Evolutionary conservation across 2,329 filamentous ascomycete species (phyloP), one percentile per base, ranked within the genome.

Genomic region (Aspergillus glaucus): DNA sequence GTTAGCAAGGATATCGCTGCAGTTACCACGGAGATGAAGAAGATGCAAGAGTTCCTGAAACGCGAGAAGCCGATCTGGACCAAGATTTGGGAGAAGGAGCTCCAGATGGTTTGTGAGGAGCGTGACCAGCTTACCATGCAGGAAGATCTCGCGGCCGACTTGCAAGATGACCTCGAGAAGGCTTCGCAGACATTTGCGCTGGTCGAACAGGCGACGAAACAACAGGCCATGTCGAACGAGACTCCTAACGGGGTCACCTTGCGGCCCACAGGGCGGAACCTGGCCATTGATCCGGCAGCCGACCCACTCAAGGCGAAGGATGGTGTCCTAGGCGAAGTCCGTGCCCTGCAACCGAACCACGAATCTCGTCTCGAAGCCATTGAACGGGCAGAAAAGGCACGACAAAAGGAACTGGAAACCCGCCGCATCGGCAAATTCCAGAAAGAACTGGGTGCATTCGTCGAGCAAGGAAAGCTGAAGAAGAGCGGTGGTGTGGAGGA

Each of bases 71-170:
- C 93, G 0, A 78, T 96, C 50, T 98, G 93, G 92, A 96, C 90
- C 47, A 96, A 96, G 80, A 95, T 97, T 55, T 98, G 93, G 93
- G 92, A 97, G 79, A 91, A 94, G 71, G 91, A 97, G 68, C 77
- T 98, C 42, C 89, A 97, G 68, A 85, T 92, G 46, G 92, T 98
- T 2, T 97, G 93, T 72, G 90, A 95, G 66, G 93, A 96, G 63
- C 84, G 91, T 57, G 92, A 97, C 64, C 85, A 96, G 69, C 81
- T 98, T 58, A 93, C 90, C 44, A 87, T 97, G 77, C 92, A 95
- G 76, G 93, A 98, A 73, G 93, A 97, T 60, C 80, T 98, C 54
- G 86, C 92, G 55, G 83, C 91, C 41, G 93, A 98, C 73, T 73
- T 98, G 54, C 84, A 93, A 62, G 91, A 96, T 63, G 93, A 98